Evolutionary conservation across 371 early-diverging fungal genomes (phyloP), one percentile per base, ranked within the genome.

Genomic region (Apophysomyces variabilis): DNA sequence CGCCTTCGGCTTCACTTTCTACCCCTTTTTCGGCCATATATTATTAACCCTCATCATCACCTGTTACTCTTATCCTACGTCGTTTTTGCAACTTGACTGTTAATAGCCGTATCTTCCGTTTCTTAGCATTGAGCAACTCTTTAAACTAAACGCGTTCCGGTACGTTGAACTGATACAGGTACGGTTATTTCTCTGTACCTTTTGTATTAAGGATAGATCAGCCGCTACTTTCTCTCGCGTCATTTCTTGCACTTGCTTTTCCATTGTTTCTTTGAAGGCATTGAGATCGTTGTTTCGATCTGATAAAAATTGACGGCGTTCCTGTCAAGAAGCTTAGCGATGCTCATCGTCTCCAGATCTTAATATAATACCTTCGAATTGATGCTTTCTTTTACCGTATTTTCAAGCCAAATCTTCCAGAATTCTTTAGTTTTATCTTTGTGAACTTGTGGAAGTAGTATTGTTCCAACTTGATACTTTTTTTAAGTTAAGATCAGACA

Each of bases 71-170:
- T 9, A 50, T 18, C 21, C 18, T 7, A 66, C 61, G 38, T 12
- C 60, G 44, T 61, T 21, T 38, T 60, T 66, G 57, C 2, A 50
- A 13, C 35, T 66, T 57, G 18, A 44, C 61, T 14, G 56, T 60
- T 18, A 66, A n/a, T 21, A 18, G 26, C 11, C 58, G 66, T 18
- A 66, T 41, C 6, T 61, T 57, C 32, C 57, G 50, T 21, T 66
- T 66, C 41, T 66, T 66, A 39, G 61, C 61, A 35, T 66, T 66
- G 2, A 66, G 7, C 4, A 66, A n/a, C n/a, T 61, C 59, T 26
- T 66, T 66, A 14, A 66, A 61, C 66, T 66, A 37, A 3, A 58
- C 0, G 32, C 3, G 18, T 11, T 1, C 38, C 37, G 0, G 13
- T 1, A 38, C 21, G 14, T 7, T 9, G 32, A 39, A 56, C 13